Base-by-base conservation (phyloP, 2,329 filamentous ascomycete genomes). In the Colletotrichum zoysiae region DNA sequence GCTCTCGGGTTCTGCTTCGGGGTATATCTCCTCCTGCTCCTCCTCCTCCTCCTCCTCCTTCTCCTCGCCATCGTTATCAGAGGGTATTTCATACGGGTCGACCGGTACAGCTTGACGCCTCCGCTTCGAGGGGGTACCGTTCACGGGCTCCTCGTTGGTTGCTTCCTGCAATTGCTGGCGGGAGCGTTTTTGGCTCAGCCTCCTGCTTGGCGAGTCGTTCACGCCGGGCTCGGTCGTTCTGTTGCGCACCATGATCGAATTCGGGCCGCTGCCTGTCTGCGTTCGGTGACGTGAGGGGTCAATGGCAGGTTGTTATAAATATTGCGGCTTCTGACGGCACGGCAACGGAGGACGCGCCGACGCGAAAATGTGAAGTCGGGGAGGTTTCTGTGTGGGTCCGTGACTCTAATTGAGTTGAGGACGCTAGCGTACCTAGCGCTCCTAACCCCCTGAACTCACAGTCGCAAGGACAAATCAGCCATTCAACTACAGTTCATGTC, bases 81-180 rank as follows among this genome's bases (percentile, higher is more conserved):
- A 58, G 16, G 38, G 46, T 23, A 73, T 51, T n/a, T 71, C 70
- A 44, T 74, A 46, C 30, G 58, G 68, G 23, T 75, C 74, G 35
- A 65, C 46, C 12, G 74, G 67, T 6, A 58, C 85, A 77, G 61
- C 75, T 79, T 58, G 81, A 64, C 80, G 77, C 51, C 75, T 77
- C 60, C 81, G 78, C 70, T 82, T 82, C 18, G 78, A 71, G 12
- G 80, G 80, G 0, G 78, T 79, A 23, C 77, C 71, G 61, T 79
- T 76, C 56, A 78, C 76, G 30, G 74, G 76, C 57, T 76, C 77
- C 26, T 75, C 67, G 62, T 77, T 78, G 14, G 75, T 73, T 53
- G 79, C 78, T n/a, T 78, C 70, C 30, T 48, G 44, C 8, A 51
- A 14, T 40, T 65, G 59, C 30, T 48, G 65, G 50, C 70, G 75